phyloP scores from a whole-genome alignment of 129 eudicot genomes.

The Glebionis coronaria region DNA sequence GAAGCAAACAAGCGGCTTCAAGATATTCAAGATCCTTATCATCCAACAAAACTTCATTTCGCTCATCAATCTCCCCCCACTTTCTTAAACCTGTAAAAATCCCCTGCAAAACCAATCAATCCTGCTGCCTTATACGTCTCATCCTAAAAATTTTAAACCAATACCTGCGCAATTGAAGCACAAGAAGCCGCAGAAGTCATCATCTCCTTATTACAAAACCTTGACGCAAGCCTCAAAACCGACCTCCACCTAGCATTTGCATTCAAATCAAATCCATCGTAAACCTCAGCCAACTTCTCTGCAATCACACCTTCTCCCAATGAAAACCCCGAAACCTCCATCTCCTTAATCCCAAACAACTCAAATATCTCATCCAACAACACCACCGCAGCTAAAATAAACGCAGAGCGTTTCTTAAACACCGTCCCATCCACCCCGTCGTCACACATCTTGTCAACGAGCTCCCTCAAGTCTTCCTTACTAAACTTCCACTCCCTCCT shows the following conservation, averaged over 20 bases:
- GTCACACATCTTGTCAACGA: slow-evolving; percentile 46
- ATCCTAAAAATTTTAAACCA: not conserved
- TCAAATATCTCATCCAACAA: slow-evolving; percentile 69
- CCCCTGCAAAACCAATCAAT: slow-evolving; percentile 44
- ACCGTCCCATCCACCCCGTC: slow-evolving; percentile 32
- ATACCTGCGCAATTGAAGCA: slow-evolving; percentile 66
- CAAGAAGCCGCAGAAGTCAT: slow-evolving; percentile 56
- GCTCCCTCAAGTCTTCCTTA: slow-evolving; percentile 51
- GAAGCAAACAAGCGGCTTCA: slow-evolving; percentile 95
- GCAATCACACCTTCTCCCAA: slow-evolving; percentile 89
- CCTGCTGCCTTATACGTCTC: not conserved
- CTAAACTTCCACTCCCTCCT: slow-evolving; percentile 72
- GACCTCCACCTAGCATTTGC: slow-evolving; percentile 75
- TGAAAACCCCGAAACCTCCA: slow-evolving; percentile 83
- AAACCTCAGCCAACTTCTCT: slow-evolving; percentile 51
- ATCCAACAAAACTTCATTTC: slow-evolving; percentile 33
- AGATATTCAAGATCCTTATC: slow-evolving; percentile 81
- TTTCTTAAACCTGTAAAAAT: slow-evolving; percentile 67
- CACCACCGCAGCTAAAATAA: slow-evolving; percentile 72
- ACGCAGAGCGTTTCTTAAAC: slow-evolving; percentile 56
- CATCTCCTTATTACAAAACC: slow-evolving; percentile 78
- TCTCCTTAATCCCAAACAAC: slow-evolving; percentile 59
- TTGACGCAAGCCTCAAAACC: slow-evolving; percentile 59
- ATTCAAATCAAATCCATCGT: slow-evolving; percentile 56
- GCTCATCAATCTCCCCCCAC: slow-evolving; percentile 37